Conservation (phyloP, 2,329 filamentous ascomycete genomes). For the Tolypocladium pustulatum region DNA sequence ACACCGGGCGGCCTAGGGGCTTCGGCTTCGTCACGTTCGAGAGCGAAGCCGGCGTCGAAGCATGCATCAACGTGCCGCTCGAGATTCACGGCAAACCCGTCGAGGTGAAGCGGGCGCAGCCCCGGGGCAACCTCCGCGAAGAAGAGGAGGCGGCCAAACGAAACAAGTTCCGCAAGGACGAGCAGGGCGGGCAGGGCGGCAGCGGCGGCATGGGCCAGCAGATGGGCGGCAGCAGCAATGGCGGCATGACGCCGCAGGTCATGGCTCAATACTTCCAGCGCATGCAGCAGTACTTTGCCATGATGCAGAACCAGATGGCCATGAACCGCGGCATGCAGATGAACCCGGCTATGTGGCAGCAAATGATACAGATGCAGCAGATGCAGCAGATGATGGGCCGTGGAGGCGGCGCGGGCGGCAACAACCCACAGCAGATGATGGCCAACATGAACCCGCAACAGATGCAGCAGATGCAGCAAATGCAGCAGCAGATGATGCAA, state of each 20-base stretch:
- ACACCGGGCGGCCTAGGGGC: conserved; percentile 89
- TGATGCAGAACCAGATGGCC: conserved; percentile 90
- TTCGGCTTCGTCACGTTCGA: conserved; percentile 99
- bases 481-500: conserved; percentile 31
- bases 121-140: conserved; percentile 85
- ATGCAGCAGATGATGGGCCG: conserved; percentile 47
- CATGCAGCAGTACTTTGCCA: conserved; percentile 93
- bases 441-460: conserved; percentile 37
- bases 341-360: conserved; percentile 68
- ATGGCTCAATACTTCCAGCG: conserved; percentile 98
- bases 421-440: conserved; percentile 27
- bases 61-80: conserved; percentile 72
- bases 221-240: conserved; percentile 26
- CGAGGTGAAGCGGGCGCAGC: conserved; percentile 96
- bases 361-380: conserved; percentile 68
- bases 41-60: conserved; percentile 87
- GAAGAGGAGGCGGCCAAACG: conserved; percentile 66
- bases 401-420: conserved; percentile 20
- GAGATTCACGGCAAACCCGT: conserved; percentile 94
- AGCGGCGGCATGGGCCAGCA: conserved; percentile 26
- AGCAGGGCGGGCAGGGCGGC: conserved; percentile 26
- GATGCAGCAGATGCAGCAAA: conserved; percentile 48
- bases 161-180: conserved; percentile 48
- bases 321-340: conserved; percentile 66
- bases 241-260: conserved; percentile 84